Base-by-base conservation (phyloP, 78 protist genomes). In the Dictyostelium brefeldianum region DNA sequence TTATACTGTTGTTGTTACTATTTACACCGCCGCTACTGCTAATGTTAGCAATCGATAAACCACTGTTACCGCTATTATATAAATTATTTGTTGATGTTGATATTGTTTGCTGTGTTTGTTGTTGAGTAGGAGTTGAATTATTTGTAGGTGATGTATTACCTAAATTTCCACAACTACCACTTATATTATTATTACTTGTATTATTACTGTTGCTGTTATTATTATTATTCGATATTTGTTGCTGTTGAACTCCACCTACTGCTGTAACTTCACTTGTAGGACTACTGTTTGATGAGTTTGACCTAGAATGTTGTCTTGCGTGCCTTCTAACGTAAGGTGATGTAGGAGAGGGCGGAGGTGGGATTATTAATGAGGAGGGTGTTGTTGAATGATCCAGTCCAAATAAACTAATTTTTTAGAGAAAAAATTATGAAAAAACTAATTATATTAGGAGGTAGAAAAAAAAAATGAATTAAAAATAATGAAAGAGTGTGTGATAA, bases 341-440 rank as follows among this genome's bases (percentile, higher is more conserved):
- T 10, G 91, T 46, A n/a, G 91, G 80, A n/a, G 91, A 84, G 7
- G 91, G 91, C 27, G 91, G 91, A 17, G 91, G 91, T 25, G 91
- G 91, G 22, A 84, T 56, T n/a, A 29, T 84, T 71, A 84, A 57
- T 17, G 89, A 82, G 18, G 80, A 36, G 36, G 57, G 15, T 74
- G 64, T 50, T 84, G 91, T 73, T 62, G 46, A 14, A 82, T 36
- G 82, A 84, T 84, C 91, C 91, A 84, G 91, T 57, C 83, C 83
- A 27, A 51, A 64, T 27, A 80, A 41, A 18, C 15, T 56, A 65
- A 80, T 29, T 29, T 17, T 22, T 48, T 15, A 54, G 31, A 48
- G 65, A 48, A 22, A 22, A 53, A 71, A 51, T 46, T 69, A 31
- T 50, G 53, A 25, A 15, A 20, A 75, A 43, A 75, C 50, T 41